Evolutionary conservation across 768 basidiomycete genomes (phyloP).

Genomic region (Amanita polypyramis): DNA sequence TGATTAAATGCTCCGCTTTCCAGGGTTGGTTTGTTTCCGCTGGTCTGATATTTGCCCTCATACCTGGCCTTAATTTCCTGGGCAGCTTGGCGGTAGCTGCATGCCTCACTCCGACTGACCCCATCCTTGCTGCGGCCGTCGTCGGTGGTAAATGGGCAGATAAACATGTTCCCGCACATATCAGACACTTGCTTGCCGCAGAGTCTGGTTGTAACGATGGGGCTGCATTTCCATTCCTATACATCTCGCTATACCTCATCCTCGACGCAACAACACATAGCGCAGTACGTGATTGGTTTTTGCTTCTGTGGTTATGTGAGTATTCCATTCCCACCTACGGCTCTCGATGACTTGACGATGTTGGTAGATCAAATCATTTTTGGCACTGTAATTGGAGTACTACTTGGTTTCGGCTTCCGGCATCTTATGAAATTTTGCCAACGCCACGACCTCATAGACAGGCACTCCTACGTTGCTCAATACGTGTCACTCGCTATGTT

Average conservation of each 20-base stretch:
- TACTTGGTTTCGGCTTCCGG: conserved; percentile 71
- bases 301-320: conserved; percentile 80
- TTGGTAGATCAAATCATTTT: conserved; percentile 64
- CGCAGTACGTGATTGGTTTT: conserved; percentile 82
- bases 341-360: background rate
- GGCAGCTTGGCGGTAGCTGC: conserved; percentile 86
- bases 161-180: conserved; percentile 87
- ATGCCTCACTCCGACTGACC: conserved; percentile 90
- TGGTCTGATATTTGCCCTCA: conserved; percentile 81
- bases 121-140: conserved; percentile 86
- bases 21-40: conserved; percentile 95
- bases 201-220: conserved; percentile 97
- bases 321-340: conserved; percentile 9
- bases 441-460: conserved; percentile 76
- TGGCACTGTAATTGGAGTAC: conserved; percentile 62
- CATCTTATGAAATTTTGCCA: conserved; percentile 93
- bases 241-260: conserved; percentile 79
- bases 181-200: conserved; percentile 52
- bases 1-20: conserved; percentile 2
- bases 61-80: conserved; percentile 85
- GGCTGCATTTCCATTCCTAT: conserved; percentile 92
- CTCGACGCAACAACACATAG: conserved; percentile 48
- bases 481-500: conserved; percentile 78
- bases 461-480: conserved; percentile 92
- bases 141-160: conserved; percentile 96